These are phyloP conservation scores for Sarocladiaceae sp. DNA, from an alignment of 2,329 filamentous ascomycete genomes.

Conservation along the genomic window DNA sequence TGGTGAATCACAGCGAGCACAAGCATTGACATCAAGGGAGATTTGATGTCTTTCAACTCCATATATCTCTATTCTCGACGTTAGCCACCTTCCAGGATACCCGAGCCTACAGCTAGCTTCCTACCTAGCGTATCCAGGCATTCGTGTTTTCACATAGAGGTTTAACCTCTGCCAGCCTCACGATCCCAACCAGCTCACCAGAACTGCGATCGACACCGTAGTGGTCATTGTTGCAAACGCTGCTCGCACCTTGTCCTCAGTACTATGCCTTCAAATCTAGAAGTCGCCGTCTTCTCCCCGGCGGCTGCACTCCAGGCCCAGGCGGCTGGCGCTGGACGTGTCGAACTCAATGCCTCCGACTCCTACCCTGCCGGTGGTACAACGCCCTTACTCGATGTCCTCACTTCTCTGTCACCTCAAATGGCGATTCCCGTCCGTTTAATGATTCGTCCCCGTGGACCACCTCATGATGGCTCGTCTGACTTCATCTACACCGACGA, in stretches of 20 bases:
- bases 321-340: constrained; percentile 37
- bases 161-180: too few relatives aligned
- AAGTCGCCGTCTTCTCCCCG: constrained; percentile 49
- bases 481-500: constrained; percentile 44
- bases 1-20: too few relatives aligned
- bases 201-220: background rate
- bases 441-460: constrained; percentile 45
- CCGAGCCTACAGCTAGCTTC: too few relatives aligned
- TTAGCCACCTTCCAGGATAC: too few relatives aligned
- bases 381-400: constrained; percentile 39
- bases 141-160: too few relatives aligned
- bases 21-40: too few relatives aligned
- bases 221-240: background rate
- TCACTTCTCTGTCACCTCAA: constrained; percentile 22
- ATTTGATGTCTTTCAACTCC: too few relatives aligned
- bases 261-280: constrained; percentile 27
- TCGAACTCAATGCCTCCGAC: constrained; percentile 47
- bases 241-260: background rate
- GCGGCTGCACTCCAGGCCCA: constrained; percentile 32
- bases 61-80: too few relatives aligned
- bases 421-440: constrained; percentile 38
- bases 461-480: constrained; percentile 7
- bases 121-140: too few relatives aligned
- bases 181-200: too few relatives aligned
- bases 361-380: constrained; percentile 47